These are phyloP conservation scores for Protea cynaroides DNA, from an alignment of 164 flowering plant genomes.

Conservation along the genomic window DNA sequence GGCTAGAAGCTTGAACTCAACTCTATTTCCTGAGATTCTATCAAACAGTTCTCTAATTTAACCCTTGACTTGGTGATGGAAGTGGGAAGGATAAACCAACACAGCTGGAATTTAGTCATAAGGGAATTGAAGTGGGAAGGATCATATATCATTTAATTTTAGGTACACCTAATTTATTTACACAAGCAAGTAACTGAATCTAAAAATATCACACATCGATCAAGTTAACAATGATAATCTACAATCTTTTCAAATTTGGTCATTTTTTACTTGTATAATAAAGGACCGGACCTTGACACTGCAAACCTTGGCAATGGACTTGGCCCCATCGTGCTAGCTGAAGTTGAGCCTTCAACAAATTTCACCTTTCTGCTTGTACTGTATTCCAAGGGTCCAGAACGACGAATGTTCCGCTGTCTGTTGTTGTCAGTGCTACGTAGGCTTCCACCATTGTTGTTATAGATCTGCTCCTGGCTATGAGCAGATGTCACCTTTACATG, in stretches of 20 bases:
- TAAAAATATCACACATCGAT: not conserved
- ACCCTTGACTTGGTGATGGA: no score
- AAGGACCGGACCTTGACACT: slow-evolving; percentile 94
- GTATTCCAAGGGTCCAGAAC: slow-evolving; percentile 92
- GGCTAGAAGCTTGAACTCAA: no score
- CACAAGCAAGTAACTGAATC: not conserved
- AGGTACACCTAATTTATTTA: no score
- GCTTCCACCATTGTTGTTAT: slow-evolving; percentile 41
- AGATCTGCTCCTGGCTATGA: slow-evolving; percentile 45
- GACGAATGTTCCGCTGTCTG: slow-evolving; percentile 49
- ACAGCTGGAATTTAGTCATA: no score
- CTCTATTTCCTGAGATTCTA: no score
- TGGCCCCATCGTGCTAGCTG: slow-evolving; percentile 76
- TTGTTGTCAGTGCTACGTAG: slow-evolving; percentile 25
- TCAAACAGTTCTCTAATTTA: no score
- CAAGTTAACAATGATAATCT: not conserved
- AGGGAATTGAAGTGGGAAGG: no score
- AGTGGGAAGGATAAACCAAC: no score
- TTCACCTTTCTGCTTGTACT: slow-evolving; percentile 66
- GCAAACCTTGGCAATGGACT: slow-evolving; percentile 96
- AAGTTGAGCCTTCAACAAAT: slow-evolving; percentile 62
- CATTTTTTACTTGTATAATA: slow-evolving; percentile 57
- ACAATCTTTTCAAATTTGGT: not conserved
- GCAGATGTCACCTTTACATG: slow-evolving; percentile 49
- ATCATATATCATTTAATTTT: no score